Percentiles rank a stretch among this genome's conserved stretches.
Evolutionary conservation across 2,329 filamentous ascomycete species (phyloP).

Genomic region (Nemania abortiva): DNA sequence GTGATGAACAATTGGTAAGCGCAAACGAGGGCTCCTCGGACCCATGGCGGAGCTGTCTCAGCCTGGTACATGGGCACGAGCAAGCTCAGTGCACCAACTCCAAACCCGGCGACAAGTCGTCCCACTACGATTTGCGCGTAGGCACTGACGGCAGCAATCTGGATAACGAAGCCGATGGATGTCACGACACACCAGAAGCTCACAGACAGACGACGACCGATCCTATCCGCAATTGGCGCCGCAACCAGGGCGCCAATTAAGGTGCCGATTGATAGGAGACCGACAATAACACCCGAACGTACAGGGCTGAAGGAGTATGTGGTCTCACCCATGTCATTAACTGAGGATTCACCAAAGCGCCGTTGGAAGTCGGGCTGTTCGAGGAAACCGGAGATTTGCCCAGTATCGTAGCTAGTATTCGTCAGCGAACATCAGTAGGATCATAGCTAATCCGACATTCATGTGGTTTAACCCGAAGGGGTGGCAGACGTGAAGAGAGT

Average conservation of each 20-base stretch:
- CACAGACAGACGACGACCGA: constrained; percentile 74
- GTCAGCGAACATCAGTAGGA: constrained; percentile 5
- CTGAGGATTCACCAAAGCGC: constrained; percentile 61
- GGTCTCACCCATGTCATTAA: constrained; percentile 48
- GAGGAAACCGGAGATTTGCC: constrained; percentile 68
- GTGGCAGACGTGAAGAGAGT: background rate
- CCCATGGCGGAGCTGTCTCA: constrained; percentile 75
- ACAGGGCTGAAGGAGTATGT: constrained; percentile 62
- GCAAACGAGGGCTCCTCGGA: constrained; percentile 74
- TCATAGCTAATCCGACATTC: background rate
- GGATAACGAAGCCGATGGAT: constrained; percentile 75
- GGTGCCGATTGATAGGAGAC: constrained; percentile 69
- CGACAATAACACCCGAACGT: constrained; percentile 70
- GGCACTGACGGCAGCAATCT: constrained; percentile 65
- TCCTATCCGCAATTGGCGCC: constrained; percentile 73
- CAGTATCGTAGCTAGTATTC: constrained; percentile 59
- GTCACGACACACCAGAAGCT: constrained; percentile 71
- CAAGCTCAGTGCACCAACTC: constrained; percentile 74
- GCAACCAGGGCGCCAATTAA: constrained; percentile 69
- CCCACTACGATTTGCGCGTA: constrained; percentile 78
- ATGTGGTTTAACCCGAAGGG: background rate
- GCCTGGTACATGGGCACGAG: constrained; percentile 79
- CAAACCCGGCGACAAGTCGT: constrained; percentile 73
- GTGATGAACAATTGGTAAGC: constrained; percentile 81
- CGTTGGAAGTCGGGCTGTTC: constrained; percentile 68